phyloP scores from a whole-genome alignment of 2,329 filamentous ascomycete genomes.

The Fusarium sp. region DNA sequence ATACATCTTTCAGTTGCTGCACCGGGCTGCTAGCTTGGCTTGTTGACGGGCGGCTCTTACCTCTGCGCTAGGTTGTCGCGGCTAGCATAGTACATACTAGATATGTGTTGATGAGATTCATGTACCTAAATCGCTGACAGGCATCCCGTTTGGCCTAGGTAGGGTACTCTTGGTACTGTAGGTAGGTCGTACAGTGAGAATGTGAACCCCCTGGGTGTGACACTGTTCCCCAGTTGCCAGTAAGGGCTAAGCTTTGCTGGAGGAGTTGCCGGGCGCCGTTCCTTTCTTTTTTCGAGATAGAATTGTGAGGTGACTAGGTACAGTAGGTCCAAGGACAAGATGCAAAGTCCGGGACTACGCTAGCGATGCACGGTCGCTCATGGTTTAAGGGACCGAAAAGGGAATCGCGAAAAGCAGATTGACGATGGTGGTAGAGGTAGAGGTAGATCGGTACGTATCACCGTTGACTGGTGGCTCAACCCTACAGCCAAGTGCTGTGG shows the following conservation, averaged over 20 bases:
- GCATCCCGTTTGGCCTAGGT: slow-evolving; percentile 7
- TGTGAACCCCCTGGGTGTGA: slow-evolving; percentile 22
- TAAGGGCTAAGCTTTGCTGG: slow-evolving; percentile 41
- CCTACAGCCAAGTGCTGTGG: slow-evolving; percentile 7
- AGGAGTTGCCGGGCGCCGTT: slow-evolving; percentile 30
- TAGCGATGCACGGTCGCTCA: slow-evolving; percentile 39
- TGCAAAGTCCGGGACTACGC: slow-evolving; percentile 20
- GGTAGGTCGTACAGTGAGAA: background rate
- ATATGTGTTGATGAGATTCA: slow-evolving; percentile 16
- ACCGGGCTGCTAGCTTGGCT: background rate
- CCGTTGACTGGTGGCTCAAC: slow-evolving; percentile 14
- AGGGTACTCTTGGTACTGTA: background rate
- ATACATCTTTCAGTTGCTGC: background rate
- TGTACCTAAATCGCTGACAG: slow-evolving; percentile 19
- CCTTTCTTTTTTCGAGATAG: slow-evolving; percentile 33
- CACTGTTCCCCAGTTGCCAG: slow-evolving; percentile 38
- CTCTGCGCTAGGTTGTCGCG: slow-evolving; percentile 11
- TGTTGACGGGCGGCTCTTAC: slow-evolving; percentile 19
- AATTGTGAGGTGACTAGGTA: slow-evolving; percentile 7
- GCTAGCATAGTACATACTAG: slow-evolving; percentile 12
- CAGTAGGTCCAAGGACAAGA: slow-evolving; percentile 23
- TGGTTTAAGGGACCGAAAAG: slow-evolving; percentile 17
- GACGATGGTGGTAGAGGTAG: slow-evolving; percentile 5
- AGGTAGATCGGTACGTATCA: slow-evolving; percentile 7
- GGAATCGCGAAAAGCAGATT: slow-evolving; percentile 23